phyloP scores from a whole-genome alignment of 2,329 filamentous ascomycete species.

The Chaetomium globosum region DNA sequence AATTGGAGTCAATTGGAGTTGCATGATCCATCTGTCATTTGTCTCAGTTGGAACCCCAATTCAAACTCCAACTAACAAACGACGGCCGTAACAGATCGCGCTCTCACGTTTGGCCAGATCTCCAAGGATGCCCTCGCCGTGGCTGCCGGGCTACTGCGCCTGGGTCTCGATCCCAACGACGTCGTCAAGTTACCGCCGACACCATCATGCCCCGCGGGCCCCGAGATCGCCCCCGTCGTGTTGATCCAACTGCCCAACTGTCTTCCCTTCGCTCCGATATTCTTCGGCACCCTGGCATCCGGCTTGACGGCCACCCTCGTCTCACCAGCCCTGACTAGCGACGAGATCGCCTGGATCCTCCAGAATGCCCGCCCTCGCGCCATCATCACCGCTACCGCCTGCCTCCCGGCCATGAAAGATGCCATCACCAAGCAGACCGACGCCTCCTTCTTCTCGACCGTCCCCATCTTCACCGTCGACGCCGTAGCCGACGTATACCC shows the following conservation, averaged over 20 bases:
- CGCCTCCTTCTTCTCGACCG: slow-evolving; percentile 39
- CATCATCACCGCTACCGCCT: slow-evolving; percentile 44
- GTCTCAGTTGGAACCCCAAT: too few species aligned
- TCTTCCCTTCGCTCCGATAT: slow-evolving; percentile 44
- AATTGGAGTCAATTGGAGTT: background rate
- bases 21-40: too few species aligned
- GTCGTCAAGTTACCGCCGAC: slow-evolving; percentile 45
- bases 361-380: slow-evolving; percentile 46
- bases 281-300: slow-evolving; percentile 46
- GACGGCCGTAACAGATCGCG: slow-evolving; percentile 39
- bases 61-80: background rate
- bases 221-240: slow-evolving; percentile 48
- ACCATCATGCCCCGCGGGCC: slow-evolving; percentile 42
- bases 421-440: slow-evolving; percentile 44
- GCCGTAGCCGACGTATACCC: slow-evolving; percentile 44
- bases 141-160: slow-evolving; percentile 42
- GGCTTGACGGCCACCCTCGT: slow-evolving; percentile 47
- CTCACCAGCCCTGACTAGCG: slow-evolving; percentile 46
- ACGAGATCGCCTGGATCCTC: slow-evolving; percentile 48
- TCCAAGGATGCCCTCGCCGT: slow-evolving; percentile 44
- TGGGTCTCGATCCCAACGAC: slow-evolving; percentile 44
- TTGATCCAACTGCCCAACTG: slow-evolving; percentile 50
- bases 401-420: slow-evolving; percentile 41
- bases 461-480: slow-evolving; percentile 64
- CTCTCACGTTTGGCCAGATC: slow-evolving; percentile 44